These are phyloP conservation scores for Scalesia atractyloides DNA, from an alignment of 129 eudicot genomes.

Conservation along the genomic window DNA sequence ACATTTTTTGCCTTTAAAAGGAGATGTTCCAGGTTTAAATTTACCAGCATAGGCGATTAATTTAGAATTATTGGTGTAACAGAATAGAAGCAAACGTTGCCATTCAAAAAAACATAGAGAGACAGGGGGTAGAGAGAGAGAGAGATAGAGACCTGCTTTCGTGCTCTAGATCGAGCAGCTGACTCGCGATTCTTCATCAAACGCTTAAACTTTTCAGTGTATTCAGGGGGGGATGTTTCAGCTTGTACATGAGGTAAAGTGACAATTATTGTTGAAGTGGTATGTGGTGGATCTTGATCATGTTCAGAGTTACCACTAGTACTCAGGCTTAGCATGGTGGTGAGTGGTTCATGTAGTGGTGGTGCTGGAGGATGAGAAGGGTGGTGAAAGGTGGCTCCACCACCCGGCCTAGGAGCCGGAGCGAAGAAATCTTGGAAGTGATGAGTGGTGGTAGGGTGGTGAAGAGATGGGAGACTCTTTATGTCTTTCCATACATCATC, in stretches of 20 bases:
- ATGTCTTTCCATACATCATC: conserved; percentile 52
- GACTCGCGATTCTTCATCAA: conserved; percentile 62
- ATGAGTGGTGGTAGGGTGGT: conserved; percentile 33
- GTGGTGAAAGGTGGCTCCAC: conserved; percentile 12
- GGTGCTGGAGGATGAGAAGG: conserved; percentile 14
- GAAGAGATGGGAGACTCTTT: conserved; percentile 34
- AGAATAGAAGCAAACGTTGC: no score
- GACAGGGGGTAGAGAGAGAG: background rate
- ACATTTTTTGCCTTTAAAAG: no score
- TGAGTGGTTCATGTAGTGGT: conserved; percentile 21
- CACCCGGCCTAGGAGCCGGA: conserved; percentile 15
- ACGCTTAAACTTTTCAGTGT: conserved; percentile 39
- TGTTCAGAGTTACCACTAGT: conserved; percentile 26
- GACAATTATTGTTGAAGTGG: conserved; percentile 9
- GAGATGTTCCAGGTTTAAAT: no score
- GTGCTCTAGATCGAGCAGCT: conserved; percentile 63
- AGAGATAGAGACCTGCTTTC: conserved; percentile 44
- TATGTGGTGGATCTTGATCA: conserved; percentile 29
- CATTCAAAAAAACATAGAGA: no score
- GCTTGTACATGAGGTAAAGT: conserved; percentile 9
- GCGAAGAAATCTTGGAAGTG: conserved; percentile 40
- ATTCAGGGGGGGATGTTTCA: conserved; percentile 26
- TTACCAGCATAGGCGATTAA: no score
- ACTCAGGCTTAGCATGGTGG: conserved; percentile 36
- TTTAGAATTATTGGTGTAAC: no score